Evolutionary conservation across 768 basidiomycete genomes (phyloP), one percentile per base, ranked within the genome.

Genomic region (Lactarius tabidus): DNA sequence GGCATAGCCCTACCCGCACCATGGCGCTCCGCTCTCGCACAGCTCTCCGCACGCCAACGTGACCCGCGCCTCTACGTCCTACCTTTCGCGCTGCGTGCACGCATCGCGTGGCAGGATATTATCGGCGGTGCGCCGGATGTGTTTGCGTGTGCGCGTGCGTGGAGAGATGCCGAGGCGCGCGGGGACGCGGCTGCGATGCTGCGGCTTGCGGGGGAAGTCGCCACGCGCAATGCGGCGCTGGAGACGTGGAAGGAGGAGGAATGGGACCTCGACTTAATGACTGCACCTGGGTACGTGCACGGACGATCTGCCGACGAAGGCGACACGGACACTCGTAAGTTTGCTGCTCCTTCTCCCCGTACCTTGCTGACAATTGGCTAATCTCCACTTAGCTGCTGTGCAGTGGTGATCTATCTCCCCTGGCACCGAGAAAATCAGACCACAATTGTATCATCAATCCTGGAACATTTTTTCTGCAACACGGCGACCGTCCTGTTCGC

Each of bases 211-310:
- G 57, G 20, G n/a, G 57, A 65, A 28, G 61, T 38, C 14, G 56
- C 33, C 5, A 7, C 48, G 28, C 66, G 62, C 28, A 69, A 68
- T 9, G 51, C 57, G 0, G 54, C 53, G 58, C 64, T 70, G 26
- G 58, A 60, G 10, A 53, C 62, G 26, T 65, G 67, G 69, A 68
- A 68, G 54, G 60, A 62, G 45, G 67, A 60, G 2, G 69, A 70
- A 35, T 70, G 69, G 69, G 69, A 70, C 28, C 33, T 70, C 36
- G 69, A 70, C 29, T 18, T 70, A 57, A 55, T 59, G 52, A 65
- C 62, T 17, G 59, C 69, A 3, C 69, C 69, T 6, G 69, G 64
- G n/a, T 70, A 69, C 54, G 20, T 69, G 6, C 62, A 70, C 35
- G 67, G 69, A 28, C 63, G 65, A 28, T 41, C 54, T 14, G 52